Evolutionary conservation across 495 filamentous ascomycete genomes (phyloP).

Genomic region (Friedmanniomyces endolithicus): DNA sequence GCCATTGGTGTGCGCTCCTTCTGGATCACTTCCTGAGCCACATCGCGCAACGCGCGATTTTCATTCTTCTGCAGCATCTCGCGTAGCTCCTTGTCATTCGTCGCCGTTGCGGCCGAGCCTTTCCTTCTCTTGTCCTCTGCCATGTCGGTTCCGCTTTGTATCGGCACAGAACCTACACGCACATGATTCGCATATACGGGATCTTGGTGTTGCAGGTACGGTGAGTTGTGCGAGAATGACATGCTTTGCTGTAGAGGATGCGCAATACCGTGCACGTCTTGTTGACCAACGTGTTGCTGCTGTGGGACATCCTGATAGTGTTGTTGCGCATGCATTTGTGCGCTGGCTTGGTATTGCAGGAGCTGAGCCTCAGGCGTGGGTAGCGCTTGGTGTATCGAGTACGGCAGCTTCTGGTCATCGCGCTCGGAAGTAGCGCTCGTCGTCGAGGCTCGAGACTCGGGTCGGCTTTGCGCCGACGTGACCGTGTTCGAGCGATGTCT

Average conservation of each 20-base stretch:
- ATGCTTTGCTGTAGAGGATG: slow-evolving; percentile 2
- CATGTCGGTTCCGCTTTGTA: slow-evolving; percentile 31
- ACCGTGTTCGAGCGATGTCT: slow-evolving; percentile 45
- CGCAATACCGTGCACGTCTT: not conserved
- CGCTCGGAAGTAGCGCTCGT: slow-evolving; percentile 39
- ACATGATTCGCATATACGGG: not conserved
- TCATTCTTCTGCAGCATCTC: slow-evolving; percentile 68
- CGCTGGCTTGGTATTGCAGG: slow-evolving; percentile 55
- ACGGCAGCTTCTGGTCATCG: not conserved
- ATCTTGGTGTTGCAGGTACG: slow-evolving; percentile 8
- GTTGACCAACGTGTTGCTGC: slow-evolving; percentile 1
- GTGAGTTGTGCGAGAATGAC: slow-evolving; percentile 5
- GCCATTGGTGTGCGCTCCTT: slow-evolving; percentile 69
- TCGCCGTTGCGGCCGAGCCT: slow-evolving; percentile 57
- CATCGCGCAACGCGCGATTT: slow-evolving; percentile 61
- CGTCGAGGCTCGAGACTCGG: slow-evolving; percentile 71
- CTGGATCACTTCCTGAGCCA: slow-evolving; percentile 65
- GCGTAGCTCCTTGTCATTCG: slow-evolving; percentile 84
- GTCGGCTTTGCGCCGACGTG: slow-evolving; percentile 35
- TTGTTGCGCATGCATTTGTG: slow-evolving; percentile 45
- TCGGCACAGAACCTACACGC: slow-evolving; percentile 12
- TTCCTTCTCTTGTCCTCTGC: slow-evolving; percentile 53
- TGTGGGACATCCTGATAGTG: slow-evolving; percentile 19
- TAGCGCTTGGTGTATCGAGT: not conserved
- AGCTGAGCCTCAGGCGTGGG: slow-evolving; percentile 39